Base-by-base conservation (phyloP, 2,329 filamentous ascomycete species). In the Ascosphaera acerosa region DNA sequence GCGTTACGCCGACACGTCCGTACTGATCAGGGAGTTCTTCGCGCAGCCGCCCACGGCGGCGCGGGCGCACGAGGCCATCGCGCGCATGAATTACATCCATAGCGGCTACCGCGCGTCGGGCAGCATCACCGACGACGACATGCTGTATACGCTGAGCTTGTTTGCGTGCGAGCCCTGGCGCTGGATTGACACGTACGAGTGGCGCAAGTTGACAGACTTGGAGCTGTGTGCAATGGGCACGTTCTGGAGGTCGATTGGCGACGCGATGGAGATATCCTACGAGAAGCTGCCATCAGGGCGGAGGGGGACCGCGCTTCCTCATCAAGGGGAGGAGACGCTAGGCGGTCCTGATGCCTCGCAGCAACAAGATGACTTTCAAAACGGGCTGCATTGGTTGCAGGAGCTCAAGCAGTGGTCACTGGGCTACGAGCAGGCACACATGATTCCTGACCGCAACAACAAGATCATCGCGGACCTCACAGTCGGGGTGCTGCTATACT, bases 161-260 rank as follows among this genome's bases (percentile, higher is more conserved):
- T 77, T 77, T 44, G 60, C 74, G 12, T 53, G 61, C 1, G 69
- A 80, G 43, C 72, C 75, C 0, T 48, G 64, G 18, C 55, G 61
- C 10, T 80, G 73, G 57, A 61, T 75, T 18, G 46, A 58, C 4
- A 52, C 52, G 4, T 76, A 68, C 41, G 77, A 84, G 44, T 84
- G 76, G 75, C 63, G 76, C 2, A 23, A 52, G 3, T 46, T 77
- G 15, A 71, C 61, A 10, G 64, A 71, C 1, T 57, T 81, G 49
- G 76, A 82, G 47, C 47, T 56, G 6, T 75, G 70, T 37, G 74
- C 72, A 0, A 49, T 72, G 18, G 69, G 64, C 10, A 68, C 65
- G 0, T 67, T 75, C 42, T 81, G 73, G 74, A 76, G 75, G 47
- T 58, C 59, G 32, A 51, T 77, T 10, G 75, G 74, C 10, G 69